These are phyloP conservation scores for Vitis vinifera DNA, from an alignment of 164 flowering plant species.

Conservation along the genomic window ASM3070453v1 NC_081812.1:20169001-20169500, in stretches of 20 bases:
- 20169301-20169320: slow-evolving; percentile 20
- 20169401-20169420: slow-evolving; percentile 13
- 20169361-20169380: slow-evolving; percentile 27
- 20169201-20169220: not conserved
- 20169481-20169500: slow-evolving; percentile 8
- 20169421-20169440: slow-evolving; percentile 13
- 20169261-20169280: slow-evolving; percentile 2
- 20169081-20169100: slow-evolving; percentile 11
- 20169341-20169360: slow-evolving; percentile 15
- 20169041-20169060: slow-evolving; percentile 8
- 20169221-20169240: slow-evolving; percentile 3
- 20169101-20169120: slow-evolving; percentile 15
- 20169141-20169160: slow-evolving; percentile 9
- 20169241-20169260: slow-evolving; percentile 14
- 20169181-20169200: slow-evolving; percentile 5
- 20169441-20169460: not conserved
- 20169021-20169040: slow-evolving; percentile 53
- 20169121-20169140: slow-evolving; percentile 12
- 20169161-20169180: slow-evolving; percentile 3
- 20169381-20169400: slow-evolving; percentile 26
- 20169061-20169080: slow-evolving; percentile 9
- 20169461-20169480: slow-evolving; percentile 10
- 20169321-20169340: slow-evolving; percentile 13
- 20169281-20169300: not conserved
- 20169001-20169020: slow-evolving; percentile 57